Evolutionary conservation across 805 yeast genomes (phyloP), one percentile per base, ranked within the genome.

Genomic region (Saturnispora saitoi): DNA sequence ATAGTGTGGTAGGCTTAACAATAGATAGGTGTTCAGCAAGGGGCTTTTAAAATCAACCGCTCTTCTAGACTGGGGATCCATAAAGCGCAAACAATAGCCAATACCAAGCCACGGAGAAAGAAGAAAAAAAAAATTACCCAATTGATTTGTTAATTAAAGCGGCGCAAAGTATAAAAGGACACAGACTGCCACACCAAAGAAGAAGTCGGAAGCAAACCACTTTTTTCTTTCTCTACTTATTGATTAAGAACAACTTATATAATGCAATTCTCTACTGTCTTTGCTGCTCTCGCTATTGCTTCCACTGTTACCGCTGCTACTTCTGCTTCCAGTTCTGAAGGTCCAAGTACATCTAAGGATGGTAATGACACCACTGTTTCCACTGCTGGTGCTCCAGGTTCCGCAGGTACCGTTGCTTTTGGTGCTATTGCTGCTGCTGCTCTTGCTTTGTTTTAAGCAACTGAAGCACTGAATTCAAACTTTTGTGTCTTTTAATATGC

Each of bases 391-490:
- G 67, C 67, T 32, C 56, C 60, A 28, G 56, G 65, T 60, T 65
- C 70, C 73, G 59, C 63, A 63, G 80, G 81, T 70, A 84, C 87
- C 65, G 82, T 85, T 71, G 78, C 80, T 65, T 71, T 82, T 62
- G 90, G 88, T 77, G 89, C 86, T 61, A 86, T 82, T 66, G 86
- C 84, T 59, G 90, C 89, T 58, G 90, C 89, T 63, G 90, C 87
- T 76, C 81, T 82, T 48, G 70, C 71, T 60, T 58, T 67, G 52
- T 61, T 67, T 56, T 67, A 67, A 64, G 64, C 50, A 30, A 10
- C 19, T 14, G 5, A 9, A 9, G 6, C 12, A 30, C 32, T 30
- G 12, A 30, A 12, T 30, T 10, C 11, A 30, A n/a, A n/a, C n/a
- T n/a, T 19, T 36, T 22, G 41, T 37, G 29, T 37, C 15, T 22